Conservation (phyloP, 129 eudicot species). For the Flaveria bidentis region DNA sequence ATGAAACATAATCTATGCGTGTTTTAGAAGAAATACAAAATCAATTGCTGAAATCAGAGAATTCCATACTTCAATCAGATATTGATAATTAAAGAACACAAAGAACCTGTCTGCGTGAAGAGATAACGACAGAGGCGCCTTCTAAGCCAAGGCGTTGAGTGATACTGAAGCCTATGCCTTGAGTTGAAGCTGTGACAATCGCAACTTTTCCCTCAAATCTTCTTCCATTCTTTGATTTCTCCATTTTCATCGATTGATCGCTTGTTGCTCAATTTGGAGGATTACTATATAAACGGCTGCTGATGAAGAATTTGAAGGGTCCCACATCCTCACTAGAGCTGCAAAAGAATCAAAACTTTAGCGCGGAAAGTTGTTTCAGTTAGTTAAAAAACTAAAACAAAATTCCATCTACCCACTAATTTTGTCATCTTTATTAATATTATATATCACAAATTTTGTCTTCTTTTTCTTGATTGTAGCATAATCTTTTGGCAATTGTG, state of each 20-base stretch:
- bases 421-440: too few species aligned
- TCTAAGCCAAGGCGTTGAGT: conserved; percentile 91
- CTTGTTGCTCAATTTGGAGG: not conserved
- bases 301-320: not conserved
- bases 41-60: too few species aligned
- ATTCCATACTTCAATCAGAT: not conserved
- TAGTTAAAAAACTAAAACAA: too few species aligned
- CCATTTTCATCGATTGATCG: conserved; percentile 13
- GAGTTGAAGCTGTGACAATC: conserved; percentile 93
- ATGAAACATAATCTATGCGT: not conserved
- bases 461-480: too few species aligned
- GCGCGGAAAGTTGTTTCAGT: too few species aligned
- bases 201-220: conserved; percentile 90
- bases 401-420: too few species aligned
- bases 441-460: too few species aligned
- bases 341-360: too few species aligned
- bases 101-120: conserved; percentile 81
- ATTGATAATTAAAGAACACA: not conserved
- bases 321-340: too few species aligned
- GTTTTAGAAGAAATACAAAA: too few species aligned
- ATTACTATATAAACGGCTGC: not conserved
- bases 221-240: conserved; percentile 47
- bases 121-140: conserved; percentile 91
- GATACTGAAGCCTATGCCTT: conserved; percentile 86
- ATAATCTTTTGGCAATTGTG: too few species aligned